phyloP scores from a whole-genome alignment of 164 flowering plant genomes.

The Aristolochia contorta region DNA sequence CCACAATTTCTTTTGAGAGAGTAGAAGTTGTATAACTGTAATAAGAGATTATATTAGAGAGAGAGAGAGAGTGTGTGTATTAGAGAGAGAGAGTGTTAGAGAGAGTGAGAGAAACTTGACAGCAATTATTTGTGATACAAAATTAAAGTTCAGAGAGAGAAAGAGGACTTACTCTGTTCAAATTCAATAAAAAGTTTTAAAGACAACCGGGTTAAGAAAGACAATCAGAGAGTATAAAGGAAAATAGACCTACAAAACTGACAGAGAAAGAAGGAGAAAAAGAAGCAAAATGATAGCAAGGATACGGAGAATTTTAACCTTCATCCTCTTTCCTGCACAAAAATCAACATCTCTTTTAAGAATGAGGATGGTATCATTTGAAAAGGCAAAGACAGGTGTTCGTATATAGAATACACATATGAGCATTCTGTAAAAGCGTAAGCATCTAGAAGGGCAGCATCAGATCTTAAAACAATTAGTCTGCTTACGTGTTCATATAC shows the following conservation, averaged over 20 bases:
- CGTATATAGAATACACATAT: too few species aligned
- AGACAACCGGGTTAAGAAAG: conserved; percentile 21
- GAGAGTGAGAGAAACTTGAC: neutral
- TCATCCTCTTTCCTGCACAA: conserved; percentile 10
- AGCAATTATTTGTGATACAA: neutral
- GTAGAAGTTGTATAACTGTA: neutral
- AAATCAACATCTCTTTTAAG: neutral
- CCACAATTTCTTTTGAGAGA: neutral
- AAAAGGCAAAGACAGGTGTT: too few species aligned
- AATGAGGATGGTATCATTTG: too few species aligned
- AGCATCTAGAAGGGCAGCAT: too few species aligned
- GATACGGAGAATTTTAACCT: conserved; percentile 16
- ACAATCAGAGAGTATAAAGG: neutral
- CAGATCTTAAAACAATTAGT: too few species aligned
- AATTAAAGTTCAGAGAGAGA: conserved; percentile 7
- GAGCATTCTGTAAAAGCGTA: too few species aligned
- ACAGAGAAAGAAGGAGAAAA: conserved; percentile 6
- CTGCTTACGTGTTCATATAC: too few species aligned
- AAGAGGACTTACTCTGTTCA: conserved; percentile 42
- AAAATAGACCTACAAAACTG: conserved; percentile 5
- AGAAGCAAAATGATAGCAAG: conserved; percentile 5
- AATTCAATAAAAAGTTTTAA: conserved; percentile 3
- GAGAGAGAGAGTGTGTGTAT: neutral
- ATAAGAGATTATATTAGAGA: neutral
- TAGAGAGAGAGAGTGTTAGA: too few species aligned